phyloP scores from a whole-genome alignment of 106 monocot genomes.

The Posidonia australis region DNA sequence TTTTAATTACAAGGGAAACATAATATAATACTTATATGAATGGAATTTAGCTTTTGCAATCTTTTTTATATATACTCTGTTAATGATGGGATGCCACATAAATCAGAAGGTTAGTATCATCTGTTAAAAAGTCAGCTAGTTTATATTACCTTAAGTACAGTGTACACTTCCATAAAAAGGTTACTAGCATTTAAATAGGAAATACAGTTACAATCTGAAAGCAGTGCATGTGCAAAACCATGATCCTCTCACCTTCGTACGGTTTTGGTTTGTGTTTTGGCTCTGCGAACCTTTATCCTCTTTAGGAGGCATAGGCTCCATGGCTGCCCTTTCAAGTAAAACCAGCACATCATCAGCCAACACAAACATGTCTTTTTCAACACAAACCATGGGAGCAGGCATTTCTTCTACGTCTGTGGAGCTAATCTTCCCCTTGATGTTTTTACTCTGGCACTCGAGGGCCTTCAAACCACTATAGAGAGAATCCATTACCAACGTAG shows the following conservation, averaged over 20 bases:
- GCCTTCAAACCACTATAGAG: constrained; percentile 83
- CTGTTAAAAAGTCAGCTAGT: no score
- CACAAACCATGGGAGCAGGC: constrained; percentile 43
- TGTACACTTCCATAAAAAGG: no score
- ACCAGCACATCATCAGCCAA: constrained; percentile 70
- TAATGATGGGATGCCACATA: no score
- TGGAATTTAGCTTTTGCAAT: no score
- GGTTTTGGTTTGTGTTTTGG: constrained; percentile 33
- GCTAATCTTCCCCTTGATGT: constrained; percentile 30
- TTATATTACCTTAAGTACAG: no score
- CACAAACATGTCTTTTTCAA: constrained; percentile 76
- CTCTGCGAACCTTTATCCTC: constrained; percentile 69
- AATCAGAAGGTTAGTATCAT: no score
- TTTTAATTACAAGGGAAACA: no score
- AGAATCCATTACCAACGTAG: constrained; percentile 96
- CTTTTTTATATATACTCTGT: no score
- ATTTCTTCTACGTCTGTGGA: constrained; percentile 41
- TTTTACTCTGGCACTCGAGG: constrained; percentile 69
- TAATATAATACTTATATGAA: no score
- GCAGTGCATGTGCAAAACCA: no score
- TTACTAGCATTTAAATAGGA: no score
- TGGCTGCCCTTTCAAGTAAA: constrained; percentile 57
- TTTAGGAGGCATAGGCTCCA: constrained; percentile 61
- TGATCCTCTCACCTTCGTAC: constrained; percentile 72
- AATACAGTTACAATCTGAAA: no score